Evolutionary conservation across 2,329 filamentous ascomycete genomes (phyloP), one percentile per base, ranked within the genome.

Genomic region (Aspergillus jensenii): DNA sequence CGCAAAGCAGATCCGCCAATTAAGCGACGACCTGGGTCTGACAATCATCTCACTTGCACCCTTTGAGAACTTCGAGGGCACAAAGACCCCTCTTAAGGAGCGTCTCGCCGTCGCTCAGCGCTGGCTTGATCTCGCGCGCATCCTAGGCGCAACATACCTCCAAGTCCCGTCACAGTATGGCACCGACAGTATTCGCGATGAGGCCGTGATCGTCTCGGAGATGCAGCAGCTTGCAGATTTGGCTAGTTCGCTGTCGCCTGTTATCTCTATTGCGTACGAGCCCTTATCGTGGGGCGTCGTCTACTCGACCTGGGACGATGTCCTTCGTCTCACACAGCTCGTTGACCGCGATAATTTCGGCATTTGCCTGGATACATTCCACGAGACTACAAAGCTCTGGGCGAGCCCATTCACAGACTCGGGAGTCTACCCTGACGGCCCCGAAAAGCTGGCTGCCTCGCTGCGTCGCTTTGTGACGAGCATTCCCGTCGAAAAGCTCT

Each of bases 1-100:
- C 6, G 68, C 69, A 6, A 41, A 62, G 15, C 50, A 45, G 17
- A 64, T 66, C 46, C 59, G 53, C 12, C 49, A 33, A 1, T n/a
- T 67, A 8, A 71, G 69, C 55, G 56, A 61, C 9, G 21, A 62
- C 0, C 35, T 45, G 33, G 37, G 57, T 5, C 17, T 76, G 1
- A 55, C 64, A 8, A 67, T 74, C 3, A 17, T 76, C 3, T 62
- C 69, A 1, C 47, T 74, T 14, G 72, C 68, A 4, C 67, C 74
- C 1, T 74, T 77, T 21, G 69, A 74, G 55, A 74, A 75, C 57
- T 76, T 71, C 53, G 73, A 77, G 59, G 74, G 73, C 33, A 55
- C 68, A 15, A 55, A 51, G 23, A 60, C 66, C 0, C 65, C 69
- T 0, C 58, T 76, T 2, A 6, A 55, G 2, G 61, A 68, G 2